These are phyloP conservation scores for Hypomontagnella submonticulosa DNA, from an alignment of 495 filamentous ascomycete species.

Conservation along the genomic window DNA sequence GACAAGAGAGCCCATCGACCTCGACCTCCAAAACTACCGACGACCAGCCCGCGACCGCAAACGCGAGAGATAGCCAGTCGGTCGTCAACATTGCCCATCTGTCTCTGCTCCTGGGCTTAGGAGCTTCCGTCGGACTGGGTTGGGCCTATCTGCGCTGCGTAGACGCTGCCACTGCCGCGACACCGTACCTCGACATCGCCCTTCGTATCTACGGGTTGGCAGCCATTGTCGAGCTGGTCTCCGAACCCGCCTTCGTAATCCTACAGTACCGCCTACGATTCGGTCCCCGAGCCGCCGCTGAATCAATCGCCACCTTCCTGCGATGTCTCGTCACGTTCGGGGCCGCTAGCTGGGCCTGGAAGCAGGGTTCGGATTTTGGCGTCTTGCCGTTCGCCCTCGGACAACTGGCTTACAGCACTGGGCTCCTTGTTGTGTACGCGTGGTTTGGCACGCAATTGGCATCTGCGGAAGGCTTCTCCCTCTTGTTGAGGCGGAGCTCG, in stretches of 20 bases:
- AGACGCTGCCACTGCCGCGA: conserved; percentile 58
- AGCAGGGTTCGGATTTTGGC: conserved; percentile 64
- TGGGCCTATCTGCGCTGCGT: conserved; percentile 71
- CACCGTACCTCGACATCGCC: conserved; percentile 70
- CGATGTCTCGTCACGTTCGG: conserved; percentile 79
- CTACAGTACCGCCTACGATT: conserved; percentile 84
- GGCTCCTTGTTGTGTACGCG: conserved; percentile 74
- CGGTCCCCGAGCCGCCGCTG: conserved; percentile 79
- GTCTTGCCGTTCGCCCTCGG: conserved; percentile 91
- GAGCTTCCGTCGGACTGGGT: conserved; percentile 69
- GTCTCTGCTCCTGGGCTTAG: conserved; percentile 73
- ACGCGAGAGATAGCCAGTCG: conserved; percentile 63
- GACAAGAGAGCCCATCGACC: conserved; percentile 64
- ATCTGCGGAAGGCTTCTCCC: conserved; percentile 64
- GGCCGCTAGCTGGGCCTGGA: conserved; percentile 67
- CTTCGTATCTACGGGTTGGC: conserved; percentile 79
- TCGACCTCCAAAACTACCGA: conserved; percentile 2
- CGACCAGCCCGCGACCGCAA: conserved; percentile 37
- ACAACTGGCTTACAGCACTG: conserved; percentile 78
- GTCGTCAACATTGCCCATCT: conserved; percentile 90
- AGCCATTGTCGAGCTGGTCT: conserved; percentile 79
- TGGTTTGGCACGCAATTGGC: conserved; percentile 59
- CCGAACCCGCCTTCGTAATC: conserved; percentile 87
- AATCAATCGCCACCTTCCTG: conserved; percentile 79
- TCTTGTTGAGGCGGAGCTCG: conserved; percentile 52